A percentile compares a stretch with the other conserved stretches of the same genome.
phyloP scores from a whole-genome alignment of 257 asterid species.

The Galeopsis tetrahit region DNA sequence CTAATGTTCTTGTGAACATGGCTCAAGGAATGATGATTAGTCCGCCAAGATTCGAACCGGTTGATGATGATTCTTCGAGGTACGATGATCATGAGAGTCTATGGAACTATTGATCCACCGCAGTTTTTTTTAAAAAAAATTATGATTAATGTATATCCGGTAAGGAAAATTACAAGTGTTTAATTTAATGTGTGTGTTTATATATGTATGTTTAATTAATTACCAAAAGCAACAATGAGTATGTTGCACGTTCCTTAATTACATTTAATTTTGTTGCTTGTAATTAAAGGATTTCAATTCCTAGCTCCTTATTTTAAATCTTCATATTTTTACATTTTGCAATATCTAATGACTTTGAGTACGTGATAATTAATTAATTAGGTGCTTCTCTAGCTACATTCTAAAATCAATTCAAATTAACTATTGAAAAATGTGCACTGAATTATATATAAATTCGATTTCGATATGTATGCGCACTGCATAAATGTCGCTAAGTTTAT shows the following conservation, averaged over 20 bases:
- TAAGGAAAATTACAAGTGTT: background rate
- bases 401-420: too few species aligned
- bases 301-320: background rate
- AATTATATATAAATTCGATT: too few species aligned
- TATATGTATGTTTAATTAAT: background rate
- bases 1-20: constrained; percentile 63
- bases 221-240: background rate
- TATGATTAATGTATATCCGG: background rate
- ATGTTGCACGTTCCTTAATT: constrained; percentile 22
- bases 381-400: too few species aligned
- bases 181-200: background rate
- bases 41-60: constrained; percentile 55
- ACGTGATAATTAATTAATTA: background rate
- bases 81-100: constrained; percentile 38
- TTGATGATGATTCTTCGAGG: constrained; percentile 26
- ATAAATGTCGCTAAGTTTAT: too few species aligned
- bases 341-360: background rate
- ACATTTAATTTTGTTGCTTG: constrained; percentile 23
- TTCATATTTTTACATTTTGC: background rate
- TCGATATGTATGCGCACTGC: too few species aligned
- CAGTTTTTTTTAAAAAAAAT: too few species aligned
- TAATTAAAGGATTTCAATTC: constrained; percentile 3
- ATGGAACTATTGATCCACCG: constrained; percentile 54
- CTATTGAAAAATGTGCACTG: too few species aligned
- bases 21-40: constrained; percentile 80